These are phyloP conservation scores for Phytophthora hybrid DNA, from an alignment of 352 stramenopile genomes.

Conservation along the genomic window DNA sequence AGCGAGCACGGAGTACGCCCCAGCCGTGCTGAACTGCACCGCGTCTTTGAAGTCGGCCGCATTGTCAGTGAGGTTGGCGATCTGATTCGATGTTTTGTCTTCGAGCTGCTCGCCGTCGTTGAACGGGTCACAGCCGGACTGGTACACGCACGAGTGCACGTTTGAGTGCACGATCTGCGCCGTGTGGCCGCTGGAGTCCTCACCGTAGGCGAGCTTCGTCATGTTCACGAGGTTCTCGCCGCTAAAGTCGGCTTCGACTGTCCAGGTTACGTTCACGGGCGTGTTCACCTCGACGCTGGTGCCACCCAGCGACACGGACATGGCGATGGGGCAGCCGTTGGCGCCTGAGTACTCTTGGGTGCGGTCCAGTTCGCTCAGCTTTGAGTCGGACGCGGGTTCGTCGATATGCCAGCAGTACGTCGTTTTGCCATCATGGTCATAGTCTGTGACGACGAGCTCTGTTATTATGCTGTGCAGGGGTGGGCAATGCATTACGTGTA, in stretches of 20 bases:
- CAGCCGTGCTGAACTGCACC: constrained; percentile 46
- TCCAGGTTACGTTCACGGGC: constrained; percentile 58
- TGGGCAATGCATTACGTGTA: constrained; percentile 4
- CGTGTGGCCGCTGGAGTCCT: constrained; percentile 40
- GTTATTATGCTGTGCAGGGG: not conserved
- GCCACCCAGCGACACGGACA: constrained; percentile 48
- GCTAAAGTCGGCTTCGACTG: constrained; percentile 54
- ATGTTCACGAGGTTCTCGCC: constrained; percentile 55
- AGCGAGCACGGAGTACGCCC: constrained; percentile 58
- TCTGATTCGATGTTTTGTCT: constrained; percentile 64
- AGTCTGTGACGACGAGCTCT: constrained; percentile 25
- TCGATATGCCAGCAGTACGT: constrained; percentile 71
- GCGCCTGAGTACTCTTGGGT: constrained; percentile 44
- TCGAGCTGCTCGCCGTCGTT: constrained; percentile 54
- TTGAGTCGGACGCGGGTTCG: constrained; percentile 44
- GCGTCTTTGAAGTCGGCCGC: constrained; percentile 43
- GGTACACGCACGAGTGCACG: constrained; percentile 63
- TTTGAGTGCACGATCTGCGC: constrained; percentile 77
- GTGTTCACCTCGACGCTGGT: constrained; percentile 45
- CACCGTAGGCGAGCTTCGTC: constrained; percentile 52
- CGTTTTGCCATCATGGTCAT: constrained; percentile 48
- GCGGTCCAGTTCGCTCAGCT: constrained; percentile 55
- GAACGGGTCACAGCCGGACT: constrained; percentile 65
- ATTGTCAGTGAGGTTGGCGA: constrained; percentile 70
- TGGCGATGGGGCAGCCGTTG: constrained; percentile 51